Conservation (phyloP, 129 eudicot genomes). For the Flaveria bidentis region DNA sequence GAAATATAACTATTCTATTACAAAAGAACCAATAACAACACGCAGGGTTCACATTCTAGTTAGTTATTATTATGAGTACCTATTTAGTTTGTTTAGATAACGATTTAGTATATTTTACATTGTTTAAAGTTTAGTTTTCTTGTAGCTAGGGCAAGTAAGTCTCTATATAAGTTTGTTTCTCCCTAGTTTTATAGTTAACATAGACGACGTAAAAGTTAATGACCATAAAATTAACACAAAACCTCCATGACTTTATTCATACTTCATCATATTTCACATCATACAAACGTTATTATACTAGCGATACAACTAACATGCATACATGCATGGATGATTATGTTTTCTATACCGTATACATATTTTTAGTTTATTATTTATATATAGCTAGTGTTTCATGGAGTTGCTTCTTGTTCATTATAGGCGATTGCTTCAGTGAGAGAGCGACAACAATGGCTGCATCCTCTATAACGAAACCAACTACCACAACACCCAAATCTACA, state of each 20-base stretch:
- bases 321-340: constrained; percentile 19
- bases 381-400: constrained; percentile 22
- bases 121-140: too few species aligned
- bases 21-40: too few species aligned
- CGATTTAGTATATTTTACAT: too few species aligned
- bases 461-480: constrained; percentile 26
- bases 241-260: constrained; percentile 10
- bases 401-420: constrained; percentile 33
- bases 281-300: constrained; percentile 28
- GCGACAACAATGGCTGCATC: constrained; percentile 27
- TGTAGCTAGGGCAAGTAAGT: too few species aligned
- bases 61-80: too few species aligned
- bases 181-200: too few species aligned
- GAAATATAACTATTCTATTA: too few species aligned
- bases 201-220: too few species aligned
- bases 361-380: neutral
- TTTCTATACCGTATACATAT: constrained; percentile 5
- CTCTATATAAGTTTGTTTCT: too few species aligned
- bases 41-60: too few species aligned
- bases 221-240: neutral
- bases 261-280: constrained; percentile 1
- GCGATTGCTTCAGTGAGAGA: constrained; percentile 34
- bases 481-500: constrained; percentile 46
- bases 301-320: constrained; percentile 3
- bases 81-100: too few species aligned